Base-by-base conservation (phyloP, 2,329 filamentous ascomycete species). In the Daldinia sp. region DNA sequence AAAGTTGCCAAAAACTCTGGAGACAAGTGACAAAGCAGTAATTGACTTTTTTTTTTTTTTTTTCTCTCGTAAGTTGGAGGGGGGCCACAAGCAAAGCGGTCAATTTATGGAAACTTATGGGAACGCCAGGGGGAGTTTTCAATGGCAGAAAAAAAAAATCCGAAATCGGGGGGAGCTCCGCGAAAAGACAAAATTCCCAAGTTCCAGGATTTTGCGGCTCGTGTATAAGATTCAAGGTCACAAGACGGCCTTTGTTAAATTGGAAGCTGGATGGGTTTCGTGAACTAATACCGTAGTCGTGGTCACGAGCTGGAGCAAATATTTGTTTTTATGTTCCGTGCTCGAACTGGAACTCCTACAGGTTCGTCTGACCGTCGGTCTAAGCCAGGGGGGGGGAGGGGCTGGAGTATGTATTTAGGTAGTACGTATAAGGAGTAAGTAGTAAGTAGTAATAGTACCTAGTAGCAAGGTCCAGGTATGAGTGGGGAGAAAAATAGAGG, bases 121-220 rank as follows among this genome's bases (percentile, higher is more conserved):
- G 41, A 42, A 42, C 44, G 58, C 28, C 46, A 64, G 56, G 63
- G 60, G 56, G 60, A 59, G 33, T 55, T 44, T 51, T 51, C 46
- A 51, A 51, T 51, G 15, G 28, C 37, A 60, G 30, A 23, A 23
- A 23, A 23, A 23, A 42, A 65, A 44, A 69, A 71, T 67, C 69
- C 69, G 69, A 71, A 33, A 51, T 69, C 69, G 69, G 69, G 66
- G 65, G 41, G 50, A 65, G 51, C 58, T 58, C 63, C 44, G 63
- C 57, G 18, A 60, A 33, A 35, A 53, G 30, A 35, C 15, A 35
- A 35, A 53, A 18, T 39, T 18, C 51, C 41, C 33, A 18, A 54
- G 39, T 60, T 48, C 60, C 60, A 58, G 53, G 58, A 50, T 60
- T 61, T 39, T 53, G 10, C 7, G 50, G 3, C 28, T 53, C n/a